These are phyloP conservation scores for Ophiocordyceps camponoti-leonardi DNA, from an alignment of 2,329 filamentous ascomycete species.

Conservation along the genomic window DNA sequence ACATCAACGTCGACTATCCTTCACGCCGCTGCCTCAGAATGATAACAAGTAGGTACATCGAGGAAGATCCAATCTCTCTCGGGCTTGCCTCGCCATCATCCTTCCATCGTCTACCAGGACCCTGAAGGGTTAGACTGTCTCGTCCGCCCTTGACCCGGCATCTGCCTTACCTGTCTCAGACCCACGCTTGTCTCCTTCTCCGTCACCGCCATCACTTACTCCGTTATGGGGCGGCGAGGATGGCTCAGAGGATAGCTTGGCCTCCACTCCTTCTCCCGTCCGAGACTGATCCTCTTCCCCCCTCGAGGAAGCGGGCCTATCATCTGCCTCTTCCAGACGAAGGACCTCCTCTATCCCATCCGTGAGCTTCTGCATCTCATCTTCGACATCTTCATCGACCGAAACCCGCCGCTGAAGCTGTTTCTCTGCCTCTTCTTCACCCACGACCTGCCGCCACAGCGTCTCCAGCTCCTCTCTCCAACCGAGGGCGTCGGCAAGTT, in stretches of 20 bases:
- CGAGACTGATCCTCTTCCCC: neutral
- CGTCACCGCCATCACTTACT: neutral
- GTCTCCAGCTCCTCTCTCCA: conserved; percentile 73
- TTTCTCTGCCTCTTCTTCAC: conserved; percentile 37
- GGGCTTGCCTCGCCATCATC: neutral
- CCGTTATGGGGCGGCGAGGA: neutral
- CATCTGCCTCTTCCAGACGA: conserved; percentile 9
- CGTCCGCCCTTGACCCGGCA: no score
- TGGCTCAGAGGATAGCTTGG: neutral
- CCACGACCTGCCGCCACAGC: conserved; percentile 53
- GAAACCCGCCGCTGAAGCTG: conserved; percentile 19
- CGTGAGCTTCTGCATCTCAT: conserved; percentile 24
- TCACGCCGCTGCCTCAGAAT: no score
- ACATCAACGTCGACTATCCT: no score
- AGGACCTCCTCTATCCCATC: conserved; percentile 17
- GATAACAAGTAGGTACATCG: no score
- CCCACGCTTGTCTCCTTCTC: neutral
- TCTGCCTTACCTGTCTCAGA: neutral
- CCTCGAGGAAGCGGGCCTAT: neutral
- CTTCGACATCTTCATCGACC: conserved; percentile 17
- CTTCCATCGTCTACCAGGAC: neutral
- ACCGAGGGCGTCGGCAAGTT: conserved; percentile 62
- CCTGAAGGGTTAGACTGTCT: neutral
- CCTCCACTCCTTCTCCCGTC: neutral
- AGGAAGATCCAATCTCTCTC: no score